Conservation (phyloP, 2,329 filamentous ascomycete genomes). For the Epichloe scottii region DNA sequence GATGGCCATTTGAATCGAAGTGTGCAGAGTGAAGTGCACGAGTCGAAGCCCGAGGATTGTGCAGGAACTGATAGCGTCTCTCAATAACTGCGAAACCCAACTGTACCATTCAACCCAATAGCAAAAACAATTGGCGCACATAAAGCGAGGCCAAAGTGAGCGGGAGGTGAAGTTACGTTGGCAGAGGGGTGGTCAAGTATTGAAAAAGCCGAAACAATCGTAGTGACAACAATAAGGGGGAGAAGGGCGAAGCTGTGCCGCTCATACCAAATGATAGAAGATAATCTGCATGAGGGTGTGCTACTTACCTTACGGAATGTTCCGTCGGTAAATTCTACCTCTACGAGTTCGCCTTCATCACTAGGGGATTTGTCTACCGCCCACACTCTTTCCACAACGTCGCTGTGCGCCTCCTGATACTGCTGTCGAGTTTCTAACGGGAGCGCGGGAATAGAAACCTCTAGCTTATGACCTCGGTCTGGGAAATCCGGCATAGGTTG, state of each 20-base stretch:
- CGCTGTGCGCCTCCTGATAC: conserved; percentile 22
- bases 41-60: neutral
- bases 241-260: neutral
- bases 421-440: conserved; percentile 14
- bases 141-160: neutral
- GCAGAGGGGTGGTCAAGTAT: too few species aligned
- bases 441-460: conserved; percentile 20
- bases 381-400: conserved; percentile 25
- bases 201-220: neutral
- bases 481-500: neutral
- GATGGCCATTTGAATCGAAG: neutral
- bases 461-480: conserved; percentile 9
- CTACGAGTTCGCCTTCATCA: conserved; percentile 17
- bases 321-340: conserved; percentile 34
- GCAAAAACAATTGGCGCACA: neutral
- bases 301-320: conserved; percentile 27
- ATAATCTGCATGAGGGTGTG: neutral
- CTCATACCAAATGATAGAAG: neutral
- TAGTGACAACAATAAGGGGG: neutral
- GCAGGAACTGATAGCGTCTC: neutral
- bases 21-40: neutral
- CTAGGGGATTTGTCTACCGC: conserved; percentile 16
- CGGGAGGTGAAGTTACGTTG: neutral
- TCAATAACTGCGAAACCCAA: neutral
- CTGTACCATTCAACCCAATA: neutral